These are phyloP conservation scores for Sungouiella blattae DNA, from an alignment of 805 yeast genomes.

Conservation along the genomic window DNA sequence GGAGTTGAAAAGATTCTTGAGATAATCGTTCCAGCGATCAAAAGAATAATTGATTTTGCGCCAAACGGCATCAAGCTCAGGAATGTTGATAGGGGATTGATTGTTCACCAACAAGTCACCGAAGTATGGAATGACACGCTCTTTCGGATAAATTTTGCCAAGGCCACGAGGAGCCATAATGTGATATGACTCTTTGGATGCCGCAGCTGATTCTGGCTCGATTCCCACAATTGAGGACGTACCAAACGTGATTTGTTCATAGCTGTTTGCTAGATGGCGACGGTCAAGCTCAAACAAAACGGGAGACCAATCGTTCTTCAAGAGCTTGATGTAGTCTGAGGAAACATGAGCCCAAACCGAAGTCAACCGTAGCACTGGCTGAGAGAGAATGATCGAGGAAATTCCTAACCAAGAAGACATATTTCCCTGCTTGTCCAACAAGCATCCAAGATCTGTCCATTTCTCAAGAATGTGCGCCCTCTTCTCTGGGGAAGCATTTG, in stretches of 20 bases:
- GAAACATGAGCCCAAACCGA: constrained; percentile 75
- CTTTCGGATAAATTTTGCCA: constrained; percentile 71
- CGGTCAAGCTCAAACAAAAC: constrained; percentile 86
- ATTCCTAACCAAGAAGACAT: constrained; percentile 94
- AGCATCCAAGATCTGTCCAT: constrained; percentile 84
- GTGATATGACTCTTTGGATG: constrained; percentile 51
- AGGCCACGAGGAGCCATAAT: constrained; percentile 85
- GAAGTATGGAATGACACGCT: constrained; percentile 81
- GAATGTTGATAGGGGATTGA: constrained; percentile 29
- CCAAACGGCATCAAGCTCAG: constrained; percentile 61
- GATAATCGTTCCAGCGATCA: constrained; percentile 78
- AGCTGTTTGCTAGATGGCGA: constrained; percentile 48
- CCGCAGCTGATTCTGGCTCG: constrained; percentile 5
- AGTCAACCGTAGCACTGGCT: constrained; percentile 71
- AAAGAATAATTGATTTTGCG: constrained; percentile 69
- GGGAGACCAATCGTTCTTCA: constrained; percentile 86
- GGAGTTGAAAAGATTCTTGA: constrained; percentile 46
- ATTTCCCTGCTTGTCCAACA: constrained; percentile 77
- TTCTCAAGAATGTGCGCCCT: constrained; percentile 68
- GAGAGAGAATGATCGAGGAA: constrained; percentile 76
- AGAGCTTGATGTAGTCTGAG: constrained; percentile 51
- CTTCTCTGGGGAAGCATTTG: constrained; percentile 26
- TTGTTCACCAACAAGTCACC: constrained; percentile 73
- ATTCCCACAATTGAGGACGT: constrained; percentile 6
- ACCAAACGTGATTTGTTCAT: constrained; percentile 14